Conservation (phyloP, 495 filamentous ascomycete species). For the Hypoxylon crocopeplum region DNA sequence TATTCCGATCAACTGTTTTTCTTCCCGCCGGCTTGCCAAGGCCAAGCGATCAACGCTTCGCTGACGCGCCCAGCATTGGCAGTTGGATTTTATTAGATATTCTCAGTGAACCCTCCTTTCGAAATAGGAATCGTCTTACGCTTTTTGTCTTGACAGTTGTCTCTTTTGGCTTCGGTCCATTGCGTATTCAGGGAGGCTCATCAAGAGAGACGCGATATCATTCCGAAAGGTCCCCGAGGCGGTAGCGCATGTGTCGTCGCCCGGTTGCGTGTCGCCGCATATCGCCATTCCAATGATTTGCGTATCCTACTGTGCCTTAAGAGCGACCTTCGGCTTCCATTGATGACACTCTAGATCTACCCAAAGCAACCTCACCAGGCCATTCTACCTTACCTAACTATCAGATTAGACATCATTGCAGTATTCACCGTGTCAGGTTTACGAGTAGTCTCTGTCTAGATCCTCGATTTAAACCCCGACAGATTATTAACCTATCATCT, state of each 20-base stretch:
- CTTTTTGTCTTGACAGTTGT: constrained; percentile 19
- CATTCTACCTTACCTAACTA: constrained; percentile 11
- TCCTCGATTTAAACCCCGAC: constrained; percentile 24
- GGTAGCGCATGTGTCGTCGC: constrained; percentile 27
- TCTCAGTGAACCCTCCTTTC: constrained; percentile 19
- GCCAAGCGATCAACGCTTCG: constrained; percentile 25
- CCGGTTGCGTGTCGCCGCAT: constrained; percentile 31
- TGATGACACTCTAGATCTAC: constrained; percentile 28
- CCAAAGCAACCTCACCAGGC: constrained; percentile 10
- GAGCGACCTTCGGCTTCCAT: constrained; percentile 10
- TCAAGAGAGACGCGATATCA: constrained; percentile 11
- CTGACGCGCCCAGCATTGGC: constrained; percentile 37
- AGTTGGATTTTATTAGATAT: constrained; percentile 21
- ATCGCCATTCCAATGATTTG: constrained; percentile 24
- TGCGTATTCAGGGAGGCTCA: constrained; percentile 23
- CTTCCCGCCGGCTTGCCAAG: constrained; percentile 26
- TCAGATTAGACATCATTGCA: constrained; percentile 32
- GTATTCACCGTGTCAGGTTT: constrained; percentile 16
- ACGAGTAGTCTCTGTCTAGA: constrained; percentile 6
- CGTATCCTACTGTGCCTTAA: constrained; percentile 8
- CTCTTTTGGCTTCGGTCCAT: constrained; percentile 13
- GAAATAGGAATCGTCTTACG: not conserved
- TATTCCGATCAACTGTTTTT: constrained; percentile 26
- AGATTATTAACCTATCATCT: constrained; percentile 35
- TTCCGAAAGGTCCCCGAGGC: constrained; percentile 33